Evolutionary conservation across 1,284 basidiomycete genomes (phyloP).

Genomic region (Rhodotorula sp.): DNA sequence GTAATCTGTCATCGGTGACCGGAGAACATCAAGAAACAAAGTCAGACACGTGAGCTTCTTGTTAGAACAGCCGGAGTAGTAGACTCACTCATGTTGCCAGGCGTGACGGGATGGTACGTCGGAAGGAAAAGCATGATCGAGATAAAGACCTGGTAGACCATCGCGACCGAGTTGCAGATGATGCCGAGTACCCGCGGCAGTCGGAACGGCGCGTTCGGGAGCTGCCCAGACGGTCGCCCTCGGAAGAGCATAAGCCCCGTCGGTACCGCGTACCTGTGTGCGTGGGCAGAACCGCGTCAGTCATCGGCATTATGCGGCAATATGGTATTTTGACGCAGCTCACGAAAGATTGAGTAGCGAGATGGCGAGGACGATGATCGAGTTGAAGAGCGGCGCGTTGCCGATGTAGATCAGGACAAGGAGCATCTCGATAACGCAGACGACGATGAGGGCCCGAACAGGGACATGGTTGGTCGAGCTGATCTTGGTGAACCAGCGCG

Average conservation of each 20-base stretch:
- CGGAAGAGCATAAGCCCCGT: slow-evolving; percentile 16
- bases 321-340: neutral
- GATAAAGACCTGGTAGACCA: slow-evolving; percentile 7
- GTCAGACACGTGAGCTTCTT: neutral
- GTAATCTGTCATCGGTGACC: neutral
- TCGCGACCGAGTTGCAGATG: neutral
- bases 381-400: slow-evolving; percentile 9
- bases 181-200: slow-evolving; percentile 3
- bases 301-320: no score
- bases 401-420: slow-evolving; percentile 13
- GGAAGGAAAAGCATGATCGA: slow-evolving; percentile 19
- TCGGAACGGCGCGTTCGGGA: slow-evolving; percentile 1
- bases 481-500: neutral
- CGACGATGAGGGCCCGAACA: neutral
- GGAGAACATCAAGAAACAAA: neutral
- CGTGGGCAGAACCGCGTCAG: no score
- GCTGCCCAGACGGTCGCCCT: slow-evolving; percentile 1
- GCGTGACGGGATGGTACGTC: neutral
- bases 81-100: slow-evolving; percentile 14
- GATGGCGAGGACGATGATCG: slow-evolving; percentile 6
- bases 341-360: slow-evolving; percentile 11
- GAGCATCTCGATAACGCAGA: neutral
- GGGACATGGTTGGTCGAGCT: neutral
- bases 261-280: slow-evolving; percentile 6
- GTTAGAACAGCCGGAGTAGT: neutral